phyloP scores from a whole-genome alignment of 371 early-diverging fungal genomes.

The Actinomortierella wolfii region DNA sequence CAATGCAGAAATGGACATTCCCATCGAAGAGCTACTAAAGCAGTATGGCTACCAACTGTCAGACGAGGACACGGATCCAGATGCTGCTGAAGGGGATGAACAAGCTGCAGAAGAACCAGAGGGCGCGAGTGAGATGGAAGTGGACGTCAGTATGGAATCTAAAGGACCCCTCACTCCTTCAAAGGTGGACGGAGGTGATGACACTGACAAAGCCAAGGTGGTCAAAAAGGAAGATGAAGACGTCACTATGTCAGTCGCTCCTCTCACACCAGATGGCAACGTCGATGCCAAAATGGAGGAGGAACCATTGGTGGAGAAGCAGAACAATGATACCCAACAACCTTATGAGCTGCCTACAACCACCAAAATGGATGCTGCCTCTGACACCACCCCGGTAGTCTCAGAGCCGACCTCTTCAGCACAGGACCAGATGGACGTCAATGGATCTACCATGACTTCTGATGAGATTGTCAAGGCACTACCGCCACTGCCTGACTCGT shows the following conservation, averaged over 20 bases:
- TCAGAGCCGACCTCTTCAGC: too few relatives aligned
- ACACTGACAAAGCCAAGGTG: not conserved
- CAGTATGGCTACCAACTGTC: slow-evolving; percentile 50
- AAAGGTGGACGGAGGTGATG: not conserved
- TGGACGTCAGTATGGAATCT: too few relatives aligned
- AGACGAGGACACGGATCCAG: slow-evolving; percentile 25
- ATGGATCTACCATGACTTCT: slow-evolving; percentile 18
- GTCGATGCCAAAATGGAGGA: slow-evolving; percentile 7
- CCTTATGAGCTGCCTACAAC: too few relatives aligned
- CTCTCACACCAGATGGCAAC: slow-evolving; percentile 7
- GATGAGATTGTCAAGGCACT: slow-evolving; percentile 42
- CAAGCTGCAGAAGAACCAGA: not conserved
- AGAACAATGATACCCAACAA: slow-evolving; percentile 3
- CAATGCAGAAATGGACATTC: slow-evolving; percentile 56
- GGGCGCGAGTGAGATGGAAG: not conserved
- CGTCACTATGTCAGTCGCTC: not conserved
- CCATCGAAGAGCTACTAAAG: slow-evolving; percentile 61
- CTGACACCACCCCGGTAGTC: too few relatives aligned
- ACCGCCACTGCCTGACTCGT: slow-evolving; percentile 2
- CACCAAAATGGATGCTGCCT: too few relatives aligned
- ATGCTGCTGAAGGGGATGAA: slow-evolving; percentile 13
- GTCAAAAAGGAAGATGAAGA: slow-evolving; percentile 13
- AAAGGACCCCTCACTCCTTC: too few relatives aligned
- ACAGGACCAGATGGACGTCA: not conserved
- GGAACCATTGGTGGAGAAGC: slow-evolving; percentile 2